Evolutionary conservation across 2,329 filamentous ascomycete genomes (phyloP).

Genomic region (Colletotrichum coccodes): DNA sequence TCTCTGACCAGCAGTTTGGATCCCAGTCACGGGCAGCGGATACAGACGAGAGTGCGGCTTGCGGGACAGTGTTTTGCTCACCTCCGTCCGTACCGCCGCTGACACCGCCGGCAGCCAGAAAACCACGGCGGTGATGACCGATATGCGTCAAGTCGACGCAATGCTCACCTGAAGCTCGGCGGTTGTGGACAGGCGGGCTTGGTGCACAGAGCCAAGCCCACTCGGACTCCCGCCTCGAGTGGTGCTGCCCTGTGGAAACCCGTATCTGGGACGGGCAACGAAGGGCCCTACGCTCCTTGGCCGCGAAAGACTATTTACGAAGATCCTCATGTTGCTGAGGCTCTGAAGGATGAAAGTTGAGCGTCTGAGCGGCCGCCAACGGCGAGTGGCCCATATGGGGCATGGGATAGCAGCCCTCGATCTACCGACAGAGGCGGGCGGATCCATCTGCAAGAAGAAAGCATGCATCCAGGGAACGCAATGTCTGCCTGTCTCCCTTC

Average conservation of each 20-base stretch:
- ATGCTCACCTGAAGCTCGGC: slow-evolving; percentile 23
- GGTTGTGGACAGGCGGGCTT: slow-evolving; percentile 20
- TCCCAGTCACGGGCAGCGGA: not conserved
- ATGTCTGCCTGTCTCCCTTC: not conserved
- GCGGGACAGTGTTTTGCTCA: too few species aligned
- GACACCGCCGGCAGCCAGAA: not conserved
- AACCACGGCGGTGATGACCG: not conserved
- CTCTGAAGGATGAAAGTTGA: not conserved
- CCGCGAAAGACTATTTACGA: slow-evolving; percentile 6
- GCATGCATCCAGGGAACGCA: not conserved
- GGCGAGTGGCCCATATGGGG: not conserved
- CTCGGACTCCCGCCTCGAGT: slow-evolving; percentile 6
- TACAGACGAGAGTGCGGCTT: not conserved
- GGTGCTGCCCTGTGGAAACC: slow-evolving; percentile 11
- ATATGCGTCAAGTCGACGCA: not conserved
- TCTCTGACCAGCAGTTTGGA: not conserved
- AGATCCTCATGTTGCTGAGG: slow-evolving; percentile 23
- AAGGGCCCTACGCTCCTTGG: not conserved
- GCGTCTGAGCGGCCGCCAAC: slow-evolving; percentile 3
- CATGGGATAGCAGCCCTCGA: not conserved
- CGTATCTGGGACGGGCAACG: slow-evolving; percentile 28
- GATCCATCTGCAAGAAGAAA: not conserved
- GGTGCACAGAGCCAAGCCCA: slow-evolving; percentile 18
- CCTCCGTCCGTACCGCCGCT: too few species aligned
- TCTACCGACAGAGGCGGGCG: not conserved